These are phyloP conservation scores for Zanthoxylum bungeanum DNA, from an alignment of 345 rosid genomes.

Conservation along the genomic window DNA sequence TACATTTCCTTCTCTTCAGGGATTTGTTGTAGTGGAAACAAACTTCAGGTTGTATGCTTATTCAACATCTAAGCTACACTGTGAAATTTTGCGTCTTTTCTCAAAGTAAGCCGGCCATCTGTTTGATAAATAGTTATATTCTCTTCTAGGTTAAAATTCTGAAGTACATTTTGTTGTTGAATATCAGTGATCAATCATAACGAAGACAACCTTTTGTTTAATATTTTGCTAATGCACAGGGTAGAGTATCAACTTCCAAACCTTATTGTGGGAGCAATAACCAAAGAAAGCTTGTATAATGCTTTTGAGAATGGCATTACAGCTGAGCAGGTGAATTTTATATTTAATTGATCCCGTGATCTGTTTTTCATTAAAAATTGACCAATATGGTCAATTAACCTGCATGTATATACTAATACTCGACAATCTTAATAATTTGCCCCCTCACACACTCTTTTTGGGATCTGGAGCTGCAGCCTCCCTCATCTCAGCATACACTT, in stretches of 20 bases:
- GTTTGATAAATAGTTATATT: not conserved
- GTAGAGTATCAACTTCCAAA: constrained; percentile 94
- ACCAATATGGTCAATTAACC: not conserved
- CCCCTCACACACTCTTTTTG: not conserved
- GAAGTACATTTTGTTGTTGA: not conserved
- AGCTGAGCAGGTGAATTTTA: constrained; percentile 62
- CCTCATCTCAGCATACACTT: not conserved
- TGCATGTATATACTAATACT: not conserved
- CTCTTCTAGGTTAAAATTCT: not conserved
- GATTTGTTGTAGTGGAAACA: constrained; percentile 89
- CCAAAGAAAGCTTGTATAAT: constrained; percentile 82
- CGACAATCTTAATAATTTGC: not conserved
- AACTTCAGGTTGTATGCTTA: constrained; percentile 92
- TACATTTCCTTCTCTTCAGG: constrained; percentile 45
- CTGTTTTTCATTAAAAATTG: not conserved
- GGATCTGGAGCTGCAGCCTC: not conserved
- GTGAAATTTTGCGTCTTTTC: constrained; percentile 88
- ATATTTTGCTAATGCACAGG: constrained; percentile 40
- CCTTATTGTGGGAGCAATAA: constrained; percentile 84
- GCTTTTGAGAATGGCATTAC: constrained; percentile 96
- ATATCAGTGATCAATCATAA: not conserved
- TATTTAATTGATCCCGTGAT: constrained; percentile 13
- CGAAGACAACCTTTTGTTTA: not conserved
- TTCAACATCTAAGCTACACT: constrained; percentile 90
- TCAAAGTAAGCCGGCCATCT: constrained; percentile 49